phyloP scores from a whole-genome alignment of 2,329 filamentous ascomycete species.

The Diplodia corticola region DNA sequence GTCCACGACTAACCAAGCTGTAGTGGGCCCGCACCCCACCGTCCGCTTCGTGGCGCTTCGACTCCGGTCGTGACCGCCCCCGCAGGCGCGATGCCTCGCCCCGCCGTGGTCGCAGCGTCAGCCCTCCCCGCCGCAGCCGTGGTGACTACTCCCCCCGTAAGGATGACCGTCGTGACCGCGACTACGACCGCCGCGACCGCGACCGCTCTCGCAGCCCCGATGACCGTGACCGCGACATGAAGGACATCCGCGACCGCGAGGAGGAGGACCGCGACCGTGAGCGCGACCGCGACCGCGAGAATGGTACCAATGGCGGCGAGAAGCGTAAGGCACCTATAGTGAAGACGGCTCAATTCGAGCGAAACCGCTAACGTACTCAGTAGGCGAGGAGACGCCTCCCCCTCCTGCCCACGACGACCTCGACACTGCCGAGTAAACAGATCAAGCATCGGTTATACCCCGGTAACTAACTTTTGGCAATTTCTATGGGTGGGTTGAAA shows the following conservation, averaged over 20 bases:
- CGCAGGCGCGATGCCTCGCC: constrained; percentile 70
- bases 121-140: constrained; percentile 57
- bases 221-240: constrained; percentile 61
- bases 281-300: constrained; percentile 63
- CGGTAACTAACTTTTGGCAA: constrained; percentile 17
- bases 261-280: constrained; percentile 58
- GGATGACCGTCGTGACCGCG: constrained; percentile 80
- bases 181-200: constrained; percentile 68
- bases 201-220: constrained; percentile 68
- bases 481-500: constrained; percentile 15
- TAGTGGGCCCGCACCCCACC: constrained; percentile 98
- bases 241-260: constrained; percentile 57
- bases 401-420: constrained; percentile 88
- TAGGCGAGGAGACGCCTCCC: constrained; percentile 49
- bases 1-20: constrained; percentile 27
- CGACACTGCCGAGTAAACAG: constrained; percentile 63
- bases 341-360: not conserved
- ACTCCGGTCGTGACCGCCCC: constrained; percentile 71
- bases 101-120: constrained; percentile 46
- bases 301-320: constrained; percentile 80
- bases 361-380: constrained; percentile 29
- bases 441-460: not conserved
- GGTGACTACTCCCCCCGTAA: constrained; percentile 82
- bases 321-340: constrained; percentile 65
- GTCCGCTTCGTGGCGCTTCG: constrained; percentile 97